Conservation (phyloP, 352 stramenopile species). For the Phytopythium montanum region DNA sequence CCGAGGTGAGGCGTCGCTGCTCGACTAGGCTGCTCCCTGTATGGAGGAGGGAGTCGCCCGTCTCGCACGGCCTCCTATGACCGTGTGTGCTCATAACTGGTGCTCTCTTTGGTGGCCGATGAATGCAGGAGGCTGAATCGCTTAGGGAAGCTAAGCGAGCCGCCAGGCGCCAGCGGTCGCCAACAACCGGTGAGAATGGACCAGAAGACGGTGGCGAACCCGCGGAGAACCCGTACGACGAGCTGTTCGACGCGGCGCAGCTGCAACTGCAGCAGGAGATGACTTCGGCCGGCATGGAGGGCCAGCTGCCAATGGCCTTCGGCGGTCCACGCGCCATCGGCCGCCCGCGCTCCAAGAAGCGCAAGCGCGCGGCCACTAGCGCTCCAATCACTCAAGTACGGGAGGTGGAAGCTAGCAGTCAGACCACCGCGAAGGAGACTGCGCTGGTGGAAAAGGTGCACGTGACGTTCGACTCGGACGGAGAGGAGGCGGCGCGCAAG, state of each 20-base stretch:
- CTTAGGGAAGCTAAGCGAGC: constrained; percentile 6
- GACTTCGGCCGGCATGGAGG: constrained; percentile 45
- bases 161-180: constrained; percentile 19
- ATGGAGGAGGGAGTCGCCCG: neutral
- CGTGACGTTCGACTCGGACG: constrained; percentile 64
- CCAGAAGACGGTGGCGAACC: constrained; percentile 3
- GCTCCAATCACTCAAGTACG: neutral
- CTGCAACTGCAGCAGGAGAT: constrained; percentile 57
- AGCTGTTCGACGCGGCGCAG: constrained; percentile 54
- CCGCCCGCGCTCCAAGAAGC: constrained; percentile 24
- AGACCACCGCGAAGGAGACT: constrained; percentile 11
- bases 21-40: neutral
- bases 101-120: neutral
- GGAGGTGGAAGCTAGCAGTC: constrained; percentile 1
- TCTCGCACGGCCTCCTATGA: neutral
- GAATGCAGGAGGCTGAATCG: neutral
- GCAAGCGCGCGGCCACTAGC: constrained; percentile 12
- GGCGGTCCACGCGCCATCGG: constrained; percentile 13
- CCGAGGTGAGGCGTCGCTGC: neutral
- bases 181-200: neutral
- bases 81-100: neutral
- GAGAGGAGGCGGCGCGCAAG: constrained; percentile 39
- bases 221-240: constrained; percentile 16
- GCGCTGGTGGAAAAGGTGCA: constrained; percentile 49
- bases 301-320: constrained; percentile 58